Base-by-base conservation (phyloP, 495 filamentous ascomycete genomes). In the Penicillium cataractarum region DNA sequence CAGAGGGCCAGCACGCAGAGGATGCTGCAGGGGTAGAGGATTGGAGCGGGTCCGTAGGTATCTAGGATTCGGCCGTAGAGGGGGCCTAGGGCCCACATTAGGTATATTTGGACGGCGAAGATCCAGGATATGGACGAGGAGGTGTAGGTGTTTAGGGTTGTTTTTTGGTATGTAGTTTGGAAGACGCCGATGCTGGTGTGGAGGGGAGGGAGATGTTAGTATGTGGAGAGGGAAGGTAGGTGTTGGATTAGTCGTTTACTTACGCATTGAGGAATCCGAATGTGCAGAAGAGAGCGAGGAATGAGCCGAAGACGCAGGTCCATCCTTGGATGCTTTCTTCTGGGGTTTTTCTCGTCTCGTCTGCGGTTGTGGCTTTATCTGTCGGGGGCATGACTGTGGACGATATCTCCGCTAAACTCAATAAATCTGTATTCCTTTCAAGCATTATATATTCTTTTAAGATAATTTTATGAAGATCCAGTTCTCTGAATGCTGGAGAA, bases 201-300 rank as follows among this genome's bases (percentile, higher is more conserved):
- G n/a, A n/a, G 12, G 10, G 35, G 35, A 39, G 10, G 12, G 33
- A 15, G 33, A 37, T 13, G 2, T 39, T 39, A 39, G 35, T 17
- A 31, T 39, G 1, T 12, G 33, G 33, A 37, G 33, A 12, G 33
- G 10, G 31, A 10, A 8, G 1, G 9, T 37, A 3, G 10, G 13
- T 39, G 12, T 17, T 39, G 33, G 33, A 10, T 2, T 12, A 13
- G 33, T 15, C 17, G 12, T 12, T 3, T 39, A 39, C 73, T 44
- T 48, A 76, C 73, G 72, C 70, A 42, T 69, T 70, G 8, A 74
- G 50, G 24, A 76, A 75, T 4, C 74, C 74, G 29, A 71, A 74
- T 12, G 62, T 67, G 22, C 62, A 62, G 50, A 70, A 71, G 2
- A 75, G 51, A 15, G 55, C 57, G 5, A 70, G 37, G 48, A 66